Evolutionary conservation across 306 rosid species (phyloP), one percentile per base, ranked within the genome.

Genomic region (Cicer judaicum): DNA sequence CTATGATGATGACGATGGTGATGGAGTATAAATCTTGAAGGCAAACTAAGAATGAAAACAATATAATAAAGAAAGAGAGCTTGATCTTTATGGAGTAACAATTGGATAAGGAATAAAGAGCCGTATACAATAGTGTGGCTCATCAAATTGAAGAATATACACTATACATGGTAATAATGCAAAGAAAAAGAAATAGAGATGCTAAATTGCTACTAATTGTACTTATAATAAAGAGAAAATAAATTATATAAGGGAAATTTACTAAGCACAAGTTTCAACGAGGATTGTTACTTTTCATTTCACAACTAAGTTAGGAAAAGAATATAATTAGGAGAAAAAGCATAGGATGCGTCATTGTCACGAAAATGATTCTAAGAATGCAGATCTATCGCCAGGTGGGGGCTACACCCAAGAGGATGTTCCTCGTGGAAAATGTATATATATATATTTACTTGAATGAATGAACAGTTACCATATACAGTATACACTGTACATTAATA

Each of bases 321-420:
- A 53, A 29, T 76, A 56, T 68, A 41, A 71, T 18, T 65, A 13
- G 36, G 69, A 46, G 47, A 18, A 64, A 0, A 39, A 46, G 70
- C 78, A 70, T 55, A 41, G 77, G 77, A 78, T 67, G 80, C 74
- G 85, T 82, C 82, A 54, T n/a, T 82, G 73, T 82, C 77, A 82
- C 10, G 85, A 73, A 73, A 82, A 78, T 71, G 80, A 82, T 73
- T 68, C 73, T 15, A 43, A 8, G 41, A 55, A 12, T 54, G 18
- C 63, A 68, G 73, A 67, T 78, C 73, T 50, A 62, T 43, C 36
- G 64, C 73, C 82, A 67, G 19, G 80, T 82, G 85, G 82, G 85
- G 85, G 7, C 82, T 68, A 68, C 36, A 11, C 11, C 68, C 54
- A 54, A 70, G 42, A 76, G 48, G 34, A 76, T 75, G 73, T 75